Evolutionary conservation across 164 flowering plant genomes (phyloP).

Genomic region (Pachysandra terminalis): DNA sequence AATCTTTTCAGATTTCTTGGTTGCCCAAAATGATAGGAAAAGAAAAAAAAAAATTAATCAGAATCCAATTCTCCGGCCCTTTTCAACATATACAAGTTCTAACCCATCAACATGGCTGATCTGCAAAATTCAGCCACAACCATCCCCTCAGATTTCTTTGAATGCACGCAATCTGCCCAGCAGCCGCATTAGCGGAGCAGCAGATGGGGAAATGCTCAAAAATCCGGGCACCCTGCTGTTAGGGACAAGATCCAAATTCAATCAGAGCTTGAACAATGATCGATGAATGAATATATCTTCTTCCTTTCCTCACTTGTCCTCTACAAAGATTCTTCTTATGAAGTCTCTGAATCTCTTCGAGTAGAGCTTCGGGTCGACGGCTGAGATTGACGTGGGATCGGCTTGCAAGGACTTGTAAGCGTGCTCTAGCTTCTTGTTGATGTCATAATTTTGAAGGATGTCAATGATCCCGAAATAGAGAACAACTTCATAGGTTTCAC

Average conservation of each 20-base stretch:
- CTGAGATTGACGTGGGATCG: conserved; percentile 74
- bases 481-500: conserved; percentile 58
- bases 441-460: conserved; percentile 82
- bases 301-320: conserved; percentile 39
- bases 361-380: conserved; percentile 88
- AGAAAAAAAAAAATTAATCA: not conserved
- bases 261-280: not conserved
- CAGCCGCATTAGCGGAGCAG: too few species aligned
- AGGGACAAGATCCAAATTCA: not conserved
- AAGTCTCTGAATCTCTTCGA: conserved; percentile 74
- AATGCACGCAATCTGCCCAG: too few species aligned
- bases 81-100: not conserved
- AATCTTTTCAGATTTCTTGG: conserved; percentile 6
- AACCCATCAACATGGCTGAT: conserved; percentile 12
- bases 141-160: not conserved
- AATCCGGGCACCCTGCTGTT: not conserved
- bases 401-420: conserved; percentile 82
- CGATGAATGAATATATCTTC: not conserved
- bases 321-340: conserved; percentile 56
- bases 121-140: conserved; percentile 6
- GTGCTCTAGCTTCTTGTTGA: conserved; percentile 83
- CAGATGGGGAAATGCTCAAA: too few species aligned
- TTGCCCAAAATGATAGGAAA: not conserved
- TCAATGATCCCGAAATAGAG: conserved; percentile 81
- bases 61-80: not conserved